Percentiles rank a stretch among this genome's conserved stretches.
These are phyloP conservation scores for Uromyces viciae-fabae DNA, from an alignment of 1,284 basidiomycete species.

Conservation along the genomic window DNA sequence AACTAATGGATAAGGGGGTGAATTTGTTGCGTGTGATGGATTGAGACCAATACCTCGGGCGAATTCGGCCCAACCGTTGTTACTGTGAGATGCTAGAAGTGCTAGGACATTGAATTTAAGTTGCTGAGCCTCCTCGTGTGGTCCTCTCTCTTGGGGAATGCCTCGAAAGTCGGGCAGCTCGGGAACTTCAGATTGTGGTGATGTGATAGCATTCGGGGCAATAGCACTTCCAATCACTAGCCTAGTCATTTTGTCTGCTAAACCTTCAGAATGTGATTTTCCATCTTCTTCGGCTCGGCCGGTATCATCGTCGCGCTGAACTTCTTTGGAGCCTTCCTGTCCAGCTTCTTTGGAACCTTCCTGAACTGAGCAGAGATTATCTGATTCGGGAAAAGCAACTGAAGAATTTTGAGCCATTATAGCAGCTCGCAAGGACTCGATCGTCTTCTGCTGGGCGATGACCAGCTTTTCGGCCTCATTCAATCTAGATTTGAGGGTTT, in stretches of 20 bases:
- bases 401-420: not conserved
- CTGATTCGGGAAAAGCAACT: not conserved
- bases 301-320: not conserved
- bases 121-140: slow-evolving; percentile 4
- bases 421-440: slow-evolving; percentile 12
- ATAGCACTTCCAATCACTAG: slow-evolving; percentile 39
- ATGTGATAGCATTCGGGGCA: slow-evolving; percentile 5
- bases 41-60: slow-evolving; percentile 4
- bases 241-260: slow-evolving; percentile 37
- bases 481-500: slow-evolving; percentile 15
- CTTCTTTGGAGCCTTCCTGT: not conserved
- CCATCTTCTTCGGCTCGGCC: not conserved
- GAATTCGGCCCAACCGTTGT: slow-evolving; percentile 17
- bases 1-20: slow-evolving; percentile 12
- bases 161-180: not conserved
- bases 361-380: not conserved
- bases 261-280: slow-evolving; percentile 17
- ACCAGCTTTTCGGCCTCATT: slow-evolving; percentile 40
- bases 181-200: slow-evolving; percentile 1
- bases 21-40: not conserved
- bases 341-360: not conserved
- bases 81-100: slow-evolving; percentile 17
- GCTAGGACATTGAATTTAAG: slow-evolving; percentile 1
- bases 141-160: not conserved
- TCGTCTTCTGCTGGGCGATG: slow-evolving; percentile 22